Evolutionary conservation across 2,329 filamentous ascomycete species (phyloP), one percentile per base, ranked within the genome.

Genomic region (Fusarium azukiicola): DNA sequence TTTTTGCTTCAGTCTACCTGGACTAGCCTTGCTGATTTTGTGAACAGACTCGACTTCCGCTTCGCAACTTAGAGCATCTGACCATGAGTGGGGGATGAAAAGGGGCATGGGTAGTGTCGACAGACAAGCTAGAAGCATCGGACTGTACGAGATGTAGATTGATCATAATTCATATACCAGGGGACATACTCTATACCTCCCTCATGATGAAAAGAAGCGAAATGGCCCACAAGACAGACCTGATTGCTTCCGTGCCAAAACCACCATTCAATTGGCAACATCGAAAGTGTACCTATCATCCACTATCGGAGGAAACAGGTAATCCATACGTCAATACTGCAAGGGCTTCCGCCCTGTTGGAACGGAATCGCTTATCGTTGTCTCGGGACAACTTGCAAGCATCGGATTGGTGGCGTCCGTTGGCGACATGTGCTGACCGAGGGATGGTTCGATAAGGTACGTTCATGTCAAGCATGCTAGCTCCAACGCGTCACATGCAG

Each of bases 31-130:
- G 13, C 54, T 58, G 2, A 58, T 38, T 44, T 27, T 8, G 6
- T 10, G n/a, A 14, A 21, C 32, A 73, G 66, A 19, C 74, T 77
- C 9, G 74, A 73, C 56, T 76, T 76, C 23, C 74, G 70, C n/a
- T 77, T 77, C 17, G 74, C 70, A n/a, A 67, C 74, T n/a, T 76
- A 32, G 23, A 61, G 21, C 9, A 42, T 61, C 21, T 9, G 16
- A 17, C 16, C 16, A 7, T 46, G 14, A 6, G 14, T 19, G 7
- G 16, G 44, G 44, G 9, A 17, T 17, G 44, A 46, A 46, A 46
- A 44, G 42, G 42, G 42, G 11, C 42, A 44, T 13, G 42, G 42
- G 13, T 13, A 44, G 38, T 19, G 32, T 56, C 19, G 19, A 32
- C 19, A 56, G 36, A 27, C 36, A n/a, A 8, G 52, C 27, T 32